Percentiles rank a stretch among this genome's conserved stretches.
These are phyloP conservation scores for Hanseniaspora osmophila DNA, from an alignment of 805 yeast genomes.

Conservation along the genomic window DNA sequence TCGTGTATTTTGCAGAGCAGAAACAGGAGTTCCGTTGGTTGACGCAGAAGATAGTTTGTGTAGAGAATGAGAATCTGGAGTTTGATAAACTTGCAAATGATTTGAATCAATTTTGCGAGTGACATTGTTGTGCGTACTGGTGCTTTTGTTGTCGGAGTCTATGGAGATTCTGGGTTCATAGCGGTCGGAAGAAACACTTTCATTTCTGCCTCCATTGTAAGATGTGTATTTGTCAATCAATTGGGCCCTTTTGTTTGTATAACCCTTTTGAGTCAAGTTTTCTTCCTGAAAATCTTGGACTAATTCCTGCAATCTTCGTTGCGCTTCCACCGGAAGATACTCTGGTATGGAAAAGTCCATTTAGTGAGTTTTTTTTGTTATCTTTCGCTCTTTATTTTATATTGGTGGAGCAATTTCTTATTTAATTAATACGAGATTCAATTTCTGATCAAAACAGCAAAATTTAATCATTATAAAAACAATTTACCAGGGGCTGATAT, in stretches of 20 bases:
- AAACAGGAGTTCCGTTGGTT: no score
- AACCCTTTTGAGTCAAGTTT: slow-evolving; percentile 61
- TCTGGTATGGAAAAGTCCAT: slow-evolving; percentile 39
- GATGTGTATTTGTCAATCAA: slow-evolving; percentile 12
- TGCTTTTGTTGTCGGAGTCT: not conserved
- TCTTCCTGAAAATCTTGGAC: slow-evolving; percentile 48
- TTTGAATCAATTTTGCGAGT: no score
- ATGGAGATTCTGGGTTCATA: not conserved
- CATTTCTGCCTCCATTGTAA: not conserved
- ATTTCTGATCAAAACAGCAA: no score
- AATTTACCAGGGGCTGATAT: no score
- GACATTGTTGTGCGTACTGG: not conserved
- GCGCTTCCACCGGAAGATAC: slow-evolving; percentile 24
- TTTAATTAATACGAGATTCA: no score
- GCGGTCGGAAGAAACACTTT: not conserved
- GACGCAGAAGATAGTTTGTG: no score
- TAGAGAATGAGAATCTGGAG: no score
- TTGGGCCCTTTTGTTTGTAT: slow-evolving; percentile 36
- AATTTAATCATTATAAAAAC: no score
- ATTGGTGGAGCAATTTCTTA: no score
- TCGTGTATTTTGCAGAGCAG: no score
- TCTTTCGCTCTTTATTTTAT: not conserved
- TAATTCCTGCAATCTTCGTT: slow-evolving; percentile 28
- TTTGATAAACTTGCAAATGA: no score
- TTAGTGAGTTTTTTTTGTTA: slow-evolving; percentile 1